phyloP scores from a whole-genome alignment of 75 land plant genomes.

The Isoetes taiwanensis region DNA sequence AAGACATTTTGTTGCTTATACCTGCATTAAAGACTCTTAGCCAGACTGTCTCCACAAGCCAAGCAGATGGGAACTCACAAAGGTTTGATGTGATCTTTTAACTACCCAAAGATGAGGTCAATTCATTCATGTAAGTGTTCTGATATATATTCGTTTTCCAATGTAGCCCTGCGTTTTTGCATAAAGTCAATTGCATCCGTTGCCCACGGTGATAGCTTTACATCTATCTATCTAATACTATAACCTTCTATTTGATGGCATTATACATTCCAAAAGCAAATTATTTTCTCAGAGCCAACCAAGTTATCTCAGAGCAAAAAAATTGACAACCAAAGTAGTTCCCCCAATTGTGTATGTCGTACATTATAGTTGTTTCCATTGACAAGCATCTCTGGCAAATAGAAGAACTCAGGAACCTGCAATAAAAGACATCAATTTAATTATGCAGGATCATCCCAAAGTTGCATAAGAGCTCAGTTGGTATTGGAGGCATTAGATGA shows the following conservation, averaged over 20 bases:
- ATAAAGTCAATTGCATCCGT: not conserved
- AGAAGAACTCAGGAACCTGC: slow-evolving; percentile 1
- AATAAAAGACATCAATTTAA: no score
- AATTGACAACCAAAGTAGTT: no score
- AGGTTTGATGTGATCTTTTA: no score
- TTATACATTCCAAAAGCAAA: not conserved
- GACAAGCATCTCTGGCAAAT: not conserved
- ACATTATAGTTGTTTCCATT: not conserved
- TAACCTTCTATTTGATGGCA: not conserved
- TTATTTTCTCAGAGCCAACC: not conserved
- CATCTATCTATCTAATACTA: not conserved
- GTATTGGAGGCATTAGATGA: no score
- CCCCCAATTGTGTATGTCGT: slow-evolving; percentile 3
- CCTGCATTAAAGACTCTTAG: not conserved
- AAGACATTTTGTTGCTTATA: slow-evolving; percentile 1
- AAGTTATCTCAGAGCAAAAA: no score
- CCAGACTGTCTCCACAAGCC: not conserved
- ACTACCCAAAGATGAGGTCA: slow-evolving; percentile 7
- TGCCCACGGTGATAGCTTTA: not conserved
- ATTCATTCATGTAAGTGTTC: not conserved
- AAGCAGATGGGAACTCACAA: not conserved
- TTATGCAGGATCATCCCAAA: no score
- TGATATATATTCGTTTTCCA: not conserved
- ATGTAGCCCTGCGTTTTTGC: not conserved
- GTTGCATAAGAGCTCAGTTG: no score